These are phyloP conservation scores for Casuarina glauca DNA, from an alignment of 306 rosid genomes.

Conservation along the genomic window DNA sequence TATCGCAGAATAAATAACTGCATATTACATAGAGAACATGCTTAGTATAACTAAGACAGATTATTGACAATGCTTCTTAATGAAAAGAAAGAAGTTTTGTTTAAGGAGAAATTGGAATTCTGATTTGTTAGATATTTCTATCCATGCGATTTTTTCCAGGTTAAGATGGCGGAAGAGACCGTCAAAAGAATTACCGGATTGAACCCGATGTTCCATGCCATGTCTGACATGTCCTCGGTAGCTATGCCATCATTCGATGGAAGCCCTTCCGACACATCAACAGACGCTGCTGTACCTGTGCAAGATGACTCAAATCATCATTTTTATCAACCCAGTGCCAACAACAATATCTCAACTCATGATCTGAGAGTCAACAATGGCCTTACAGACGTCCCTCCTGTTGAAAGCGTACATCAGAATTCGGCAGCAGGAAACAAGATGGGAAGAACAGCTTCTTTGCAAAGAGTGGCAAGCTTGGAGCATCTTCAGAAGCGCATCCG, in stretches of 20 bases:
- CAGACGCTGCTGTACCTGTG: slow-evolving; percentile 61
- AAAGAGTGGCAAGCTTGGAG: slow-evolving; percentile 94
- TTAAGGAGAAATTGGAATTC: slow-evolving; percentile 3
- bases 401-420: slow-evolving; percentile 49
- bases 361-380: slow-evolving; percentile 44
- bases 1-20: no score
- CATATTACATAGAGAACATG: no score
- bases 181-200: slow-evolving; percentile 70
- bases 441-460: slow-evolving; percentile 56
- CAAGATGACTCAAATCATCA: slow-evolving; percentile 60
- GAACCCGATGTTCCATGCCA: slow-evolving; percentile 51
- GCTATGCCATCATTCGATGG: slow-evolving; percentile 57
- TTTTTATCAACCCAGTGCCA: slow-evolving; percentile 47
- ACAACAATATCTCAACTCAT: slow-evolving; percentile 36
- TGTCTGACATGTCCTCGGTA: slow-evolving; percentile 60
- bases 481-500: slow-evolving; percentile 90
- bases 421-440: slow-evolving; percentile 50
- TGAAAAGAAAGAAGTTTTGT: neutral
- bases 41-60: no score
- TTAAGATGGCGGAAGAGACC: slow-evolving; percentile 85
- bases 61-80: no score
- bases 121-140: slow-evolving; percentile 19
- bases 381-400: slow-evolving; percentile 43
- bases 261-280: slow-evolving; percentile 77
- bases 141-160: slow-evolving; percentile 43